Percentiles rank a stretch among this genome's conserved stretches.
phyloP scores from a whole-genome alignment of 805 yeast genomes.

The Metschnikowia cubensis region DNA sequence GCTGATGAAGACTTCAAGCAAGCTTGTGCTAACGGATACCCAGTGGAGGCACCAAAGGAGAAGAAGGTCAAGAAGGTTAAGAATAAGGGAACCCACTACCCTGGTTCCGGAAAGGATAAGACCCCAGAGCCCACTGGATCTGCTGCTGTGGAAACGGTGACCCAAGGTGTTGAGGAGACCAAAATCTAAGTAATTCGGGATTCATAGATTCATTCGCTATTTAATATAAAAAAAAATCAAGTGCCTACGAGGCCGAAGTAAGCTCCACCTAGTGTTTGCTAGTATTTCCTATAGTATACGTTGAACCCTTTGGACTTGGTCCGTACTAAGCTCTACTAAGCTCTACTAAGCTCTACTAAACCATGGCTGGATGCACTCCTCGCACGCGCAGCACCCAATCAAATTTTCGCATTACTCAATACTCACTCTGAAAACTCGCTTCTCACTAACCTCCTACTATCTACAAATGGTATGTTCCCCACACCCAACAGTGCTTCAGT shows the following conservation, averaged over 20 bases:
- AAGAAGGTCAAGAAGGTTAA: constrained; percentile 74
- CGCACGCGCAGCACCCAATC: constrained; percentile 12
- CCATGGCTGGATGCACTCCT: constrained; percentile 1
- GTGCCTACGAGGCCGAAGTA: not conserved
- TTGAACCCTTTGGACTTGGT: not conserved
- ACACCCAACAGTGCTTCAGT: too few species aligned
- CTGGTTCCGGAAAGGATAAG: constrained; percentile 47
- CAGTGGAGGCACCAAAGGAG: constrained; percentile 58
- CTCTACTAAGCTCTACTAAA: too few species aligned
- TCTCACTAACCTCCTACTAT: constrained; percentile 1
- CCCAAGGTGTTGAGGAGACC: not conserved
- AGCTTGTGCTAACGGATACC: constrained; percentile 78
- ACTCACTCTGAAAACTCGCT: not conserved
- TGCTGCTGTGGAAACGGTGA: not conserved
- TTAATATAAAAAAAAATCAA: not conserved
- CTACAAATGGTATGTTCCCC: constrained; percentile 16
- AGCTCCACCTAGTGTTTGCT: not conserved
- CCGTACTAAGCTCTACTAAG: not conserved
- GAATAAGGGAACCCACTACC: constrained; percentile 87
- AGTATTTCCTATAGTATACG: not conserved
- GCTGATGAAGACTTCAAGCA: constrained; percentile 68
- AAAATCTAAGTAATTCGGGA: not conserved
- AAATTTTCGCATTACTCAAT: constrained; percentile 15
- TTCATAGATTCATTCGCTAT: not conserved
- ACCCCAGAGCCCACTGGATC: not conserved